Percentiles rank a stretch among this genome's conserved stretches.
phyloP scores from a whole-genome alignment of 2,329 filamentous ascomycete genomes.

The Hawksworthiomyces lignivorus region DNA sequence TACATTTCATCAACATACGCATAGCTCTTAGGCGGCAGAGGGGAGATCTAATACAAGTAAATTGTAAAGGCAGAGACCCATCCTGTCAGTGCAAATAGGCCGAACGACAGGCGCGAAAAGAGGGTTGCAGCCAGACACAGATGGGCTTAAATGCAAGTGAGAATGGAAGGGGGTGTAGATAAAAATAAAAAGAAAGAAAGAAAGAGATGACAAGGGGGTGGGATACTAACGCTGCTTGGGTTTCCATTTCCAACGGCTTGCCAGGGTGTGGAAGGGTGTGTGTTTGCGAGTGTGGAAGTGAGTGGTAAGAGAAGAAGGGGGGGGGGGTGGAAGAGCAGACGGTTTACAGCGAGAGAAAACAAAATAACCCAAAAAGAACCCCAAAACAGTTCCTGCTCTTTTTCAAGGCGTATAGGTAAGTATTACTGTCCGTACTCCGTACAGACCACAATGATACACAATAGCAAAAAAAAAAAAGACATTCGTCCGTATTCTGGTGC shows the following conservation, averaged over 20 bases:
- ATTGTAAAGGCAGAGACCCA: too few relatives aligned
- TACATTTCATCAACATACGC: too few relatives aligned
- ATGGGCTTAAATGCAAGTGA: not conserved
- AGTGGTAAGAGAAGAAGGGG: not conserved
- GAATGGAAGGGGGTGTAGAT: slow-evolving; percentile 2
- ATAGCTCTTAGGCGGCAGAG: too few relatives aligned
- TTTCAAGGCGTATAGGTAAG: too few relatives aligned
- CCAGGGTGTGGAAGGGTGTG: slow-evolving; percentile 3
- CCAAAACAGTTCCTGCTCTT: too few relatives aligned
- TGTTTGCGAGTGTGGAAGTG: not conserved
- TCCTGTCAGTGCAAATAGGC: not conserved
- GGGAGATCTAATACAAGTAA: too few relatives aligned
- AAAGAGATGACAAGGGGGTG: slow-evolving; percentile 5
- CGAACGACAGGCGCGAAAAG: not conserved
- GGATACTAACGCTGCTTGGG: slow-evolving; percentile 12
- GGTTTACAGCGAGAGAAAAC: not conserved
- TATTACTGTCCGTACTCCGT: too few relatives aligned
- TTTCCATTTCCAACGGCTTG: slow-evolving; percentile 9
- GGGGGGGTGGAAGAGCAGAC: not conserved
- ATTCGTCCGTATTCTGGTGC: too few relatives aligned
- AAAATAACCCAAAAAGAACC: not conserved
- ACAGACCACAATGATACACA: too few relatives aligned
- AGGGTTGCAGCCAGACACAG: not conserved
- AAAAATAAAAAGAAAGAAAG: not conserved
- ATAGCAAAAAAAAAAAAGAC: not conserved